A percentile compares a stretch with the other conserved stretches of the same genome.
phyloP scores from a whole-genome alignment of 2,329 filamentous ascomycete genomes.

The Fusarium irregulare region DNA sequence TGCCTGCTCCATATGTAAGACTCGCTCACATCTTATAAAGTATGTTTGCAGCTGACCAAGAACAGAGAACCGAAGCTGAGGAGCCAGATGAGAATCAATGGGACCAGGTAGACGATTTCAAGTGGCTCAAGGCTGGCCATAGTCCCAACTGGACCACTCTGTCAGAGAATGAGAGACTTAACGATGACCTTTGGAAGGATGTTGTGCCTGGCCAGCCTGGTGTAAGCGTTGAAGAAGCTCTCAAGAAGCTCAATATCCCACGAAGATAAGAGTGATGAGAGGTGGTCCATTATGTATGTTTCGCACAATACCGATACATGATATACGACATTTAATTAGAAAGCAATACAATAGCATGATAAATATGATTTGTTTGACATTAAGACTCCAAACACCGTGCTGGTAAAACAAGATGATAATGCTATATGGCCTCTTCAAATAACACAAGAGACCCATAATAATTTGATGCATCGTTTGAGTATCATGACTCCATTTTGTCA shows the following conservation, averaged over 20 bases:
- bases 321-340: conserved; percentile 10
- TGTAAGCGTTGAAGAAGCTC: conserved; percentile 72
- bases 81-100: conserved; percentile 72
- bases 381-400: conserved; percentile 31
- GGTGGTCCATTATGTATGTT: background rate
- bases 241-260: conserved; percentile 63
- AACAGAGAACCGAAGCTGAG: conserved; percentile 48
- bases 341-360: conserved; percentile 24
- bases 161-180: conserved; percentile 67
- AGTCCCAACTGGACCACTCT: conserved; percentile 90
- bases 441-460: conserved; percentile 12
- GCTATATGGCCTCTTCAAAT: background rate
- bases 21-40: background rate
- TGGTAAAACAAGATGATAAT: conserved; percentile 4
- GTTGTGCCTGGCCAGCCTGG: conserved; percentile 73
- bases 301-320: background rate
- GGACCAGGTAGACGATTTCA: conserved; percentile 96
- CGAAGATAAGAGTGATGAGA: conserved; percentile 18
- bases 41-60: conserved; percentile 8
- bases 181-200: conserved; percentile 74
- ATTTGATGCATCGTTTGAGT: background rate
- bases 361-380: conserved; percentile 9
- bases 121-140: conserved; percentile 87
- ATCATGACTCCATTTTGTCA: conserved; percentile 58
- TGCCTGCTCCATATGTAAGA: conserved; percentile 77